Base-by-base conservation (phyloP, 2,329 filamentous ascomycete species). In the Nigrograna mackinnonii region DNA sequence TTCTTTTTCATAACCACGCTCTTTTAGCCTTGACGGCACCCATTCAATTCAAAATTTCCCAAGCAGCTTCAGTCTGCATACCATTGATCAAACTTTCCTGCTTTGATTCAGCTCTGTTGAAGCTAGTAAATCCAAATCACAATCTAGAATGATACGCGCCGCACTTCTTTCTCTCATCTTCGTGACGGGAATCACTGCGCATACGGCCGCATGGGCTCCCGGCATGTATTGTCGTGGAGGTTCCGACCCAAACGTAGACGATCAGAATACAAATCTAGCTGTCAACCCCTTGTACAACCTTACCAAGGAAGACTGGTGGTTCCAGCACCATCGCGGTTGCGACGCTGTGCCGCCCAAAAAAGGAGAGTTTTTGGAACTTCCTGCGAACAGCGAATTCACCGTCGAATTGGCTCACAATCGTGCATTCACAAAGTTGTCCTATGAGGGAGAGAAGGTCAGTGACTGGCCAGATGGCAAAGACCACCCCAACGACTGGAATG, bases 321-420 rank as follows among this genome's bases (percentile, higher is more conserved):
- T 77, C 64, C 76, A 79, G 46, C 66, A 69, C 43, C 69, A 75
- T 44, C 71, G 75, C 7, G 72, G 72, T 31, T 79, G 76, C 47
- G 68, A 77, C 44, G 49, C 55, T 9, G 68, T 66, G 6, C 72
- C 67, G 6, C 69, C 69, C 1, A 47, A 56, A 9, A 50, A 54
- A 1, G 67, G 61, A 11, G 62, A 67, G 11, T 65, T 70, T 21
- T 69, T 80, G 31, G 67, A 71, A 20, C 61, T 80, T 2, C 76
- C 76, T 2, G 77, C 76, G 2, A 75, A 76, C 16, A 71, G 73
- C 28, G 60, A 67, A 0, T 76, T 79, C 49, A 75, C 67, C 18
- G 73, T 75, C 5, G 75, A 80, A 48, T 61, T 78, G 0, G 75
- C 76, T 20, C 72, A 77, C 47, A 79, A 79, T 63, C 71, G 73